Percentiles rank a stretch among this genome's conserved stretches.
phyloP scores from a whole-genome alignment of 257 asterid genomes.

The Henckelia pumila region DNA sequence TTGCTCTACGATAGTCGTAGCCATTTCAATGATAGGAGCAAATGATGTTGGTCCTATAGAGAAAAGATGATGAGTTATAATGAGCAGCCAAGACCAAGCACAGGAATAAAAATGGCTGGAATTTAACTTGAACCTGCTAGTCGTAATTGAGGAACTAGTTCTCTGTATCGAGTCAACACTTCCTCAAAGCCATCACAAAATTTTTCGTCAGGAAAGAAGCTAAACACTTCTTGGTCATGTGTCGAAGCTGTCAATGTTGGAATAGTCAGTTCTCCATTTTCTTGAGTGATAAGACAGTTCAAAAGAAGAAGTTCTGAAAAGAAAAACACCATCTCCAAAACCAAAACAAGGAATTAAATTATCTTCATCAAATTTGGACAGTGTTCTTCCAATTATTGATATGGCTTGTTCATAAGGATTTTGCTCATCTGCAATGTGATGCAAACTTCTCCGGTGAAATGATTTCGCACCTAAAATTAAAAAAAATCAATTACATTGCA shows the following conservation, averaged over 20 bases:
- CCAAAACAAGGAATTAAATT: slow-evolving; percentile 89
- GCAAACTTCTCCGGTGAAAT: slow-evolving; percentile 74
- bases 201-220: too few relatives aligned
- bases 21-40: slow-evolving; percentile 89
- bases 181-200: too few relatives aligned
- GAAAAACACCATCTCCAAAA: slow-evolving; percentile 77
- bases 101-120: too few relatives aligned
- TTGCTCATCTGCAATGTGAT: slow-evolving; percentile 74
- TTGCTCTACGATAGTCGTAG: slow-evolving; percentile 76
- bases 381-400: slow-evolving; percentile 86
- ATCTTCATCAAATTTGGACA: slow-evolving; percentile 90
- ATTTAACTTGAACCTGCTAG: too few relatives aligned
- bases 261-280: too few relatives aligned
- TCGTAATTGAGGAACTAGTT: too few relatives aligned
- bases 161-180: too few relatives aligned
- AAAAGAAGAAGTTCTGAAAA: slow-evolving; percentile 1
- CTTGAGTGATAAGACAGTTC: slow-evolving; percentile 1
- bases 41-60: slow-evolving; percentile 86
- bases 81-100: not conserved
- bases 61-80: slow-evolving; percentile 5
- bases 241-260: too few relatives aligned
- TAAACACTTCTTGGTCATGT: too few relatives aligned
- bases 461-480: slow-evolving; percentile 67
- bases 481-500: not conserved
- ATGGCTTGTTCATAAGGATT: slow-evolving; percentile 96